phyloP scores from a whole-genome alignment of 2,329 filamentous ascomycete species.

The Pseudogymnoascus sp. region DNA sequence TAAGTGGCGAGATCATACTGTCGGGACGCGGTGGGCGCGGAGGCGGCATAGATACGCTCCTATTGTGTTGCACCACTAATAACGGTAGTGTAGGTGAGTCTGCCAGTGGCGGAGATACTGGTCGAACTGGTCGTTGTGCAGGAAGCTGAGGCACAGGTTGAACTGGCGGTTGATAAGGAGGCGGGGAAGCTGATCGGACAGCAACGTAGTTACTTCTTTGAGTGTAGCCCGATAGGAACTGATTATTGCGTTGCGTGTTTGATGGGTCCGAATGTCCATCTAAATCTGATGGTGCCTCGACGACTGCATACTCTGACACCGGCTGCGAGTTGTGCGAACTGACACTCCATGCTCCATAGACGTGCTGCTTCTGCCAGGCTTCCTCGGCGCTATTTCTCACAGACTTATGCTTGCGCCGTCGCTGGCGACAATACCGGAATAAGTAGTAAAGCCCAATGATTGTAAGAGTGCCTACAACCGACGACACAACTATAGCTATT shows the following conservation, averaged over 20 bases:
- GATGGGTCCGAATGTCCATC: background rate
- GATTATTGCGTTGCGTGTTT: background rate
- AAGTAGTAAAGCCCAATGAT: background rate
- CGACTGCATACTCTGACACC: background rate
- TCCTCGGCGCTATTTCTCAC: background rate
- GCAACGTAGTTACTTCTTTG: background rate
- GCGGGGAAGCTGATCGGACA: background rate
- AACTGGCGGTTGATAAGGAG: background rate
- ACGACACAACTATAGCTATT: background rate
- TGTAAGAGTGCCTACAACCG: background rate
- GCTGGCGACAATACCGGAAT: background rate
- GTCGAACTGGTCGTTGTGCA: background rate
- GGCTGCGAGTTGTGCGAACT: background rate
- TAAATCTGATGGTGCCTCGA: background rate
- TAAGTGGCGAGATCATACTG: conserved; percentile 1
- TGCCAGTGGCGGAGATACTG: no score
- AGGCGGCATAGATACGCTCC: conserved; percentile 2
- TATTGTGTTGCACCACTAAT: background rate
- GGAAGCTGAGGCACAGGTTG: background rate
- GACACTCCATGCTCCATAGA: background rate
- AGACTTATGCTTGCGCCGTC: background rate
- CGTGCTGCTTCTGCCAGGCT: background rate
- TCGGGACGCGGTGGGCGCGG: background rate
- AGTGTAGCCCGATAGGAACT: background rate
- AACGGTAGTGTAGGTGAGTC: background rate